Evolutionary conservation across 2,329 filamentous ascomycete genomes (phyloP).

Genomic region (Xylaria sp.): DNA sequence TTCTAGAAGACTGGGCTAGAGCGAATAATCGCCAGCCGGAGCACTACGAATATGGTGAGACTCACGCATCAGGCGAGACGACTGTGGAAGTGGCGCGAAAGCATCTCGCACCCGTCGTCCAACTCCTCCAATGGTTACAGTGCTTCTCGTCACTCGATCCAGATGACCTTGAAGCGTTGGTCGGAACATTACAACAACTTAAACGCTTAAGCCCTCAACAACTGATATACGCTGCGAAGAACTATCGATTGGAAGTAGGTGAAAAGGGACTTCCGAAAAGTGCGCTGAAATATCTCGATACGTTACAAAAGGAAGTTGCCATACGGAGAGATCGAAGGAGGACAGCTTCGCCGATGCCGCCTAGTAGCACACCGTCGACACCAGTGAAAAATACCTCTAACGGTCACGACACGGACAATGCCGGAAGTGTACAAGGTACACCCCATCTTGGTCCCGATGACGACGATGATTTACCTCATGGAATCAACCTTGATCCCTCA

Average conservation of each 20-base stretch:
- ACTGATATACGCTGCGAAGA: constrained; percentile 86
- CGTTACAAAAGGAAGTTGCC: constrained; percentile 76
- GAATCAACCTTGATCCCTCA: constrained; percentile 84
- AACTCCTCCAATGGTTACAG: constrained; percentile 95
- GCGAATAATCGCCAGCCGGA: constrained; percentile 92
- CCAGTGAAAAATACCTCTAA: constrained; percentile 46
- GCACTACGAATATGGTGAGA: constrained; percentile 92
- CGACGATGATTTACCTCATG: constrained; percentile 72
- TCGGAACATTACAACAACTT: constrained; percentile 87
- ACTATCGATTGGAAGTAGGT: constrained; percentile 93
- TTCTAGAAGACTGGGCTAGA: constrained; percentile 93
- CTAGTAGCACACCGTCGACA: constrained; percentile 44
- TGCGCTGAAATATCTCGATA: constrained; percentile 82
- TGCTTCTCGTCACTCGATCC: constrained; percentile 89
- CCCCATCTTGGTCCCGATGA: constrained; percentile 57
- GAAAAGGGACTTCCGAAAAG: constrained; percentile 90
- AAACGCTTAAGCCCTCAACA: constrained; percentile 85
- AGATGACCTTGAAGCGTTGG: constrained; percentile 86
- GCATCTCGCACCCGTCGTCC: constrained; percentile 88
- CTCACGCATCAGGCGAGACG: constrained; percentile 81
- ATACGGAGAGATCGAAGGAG: constrained; percentile 62
- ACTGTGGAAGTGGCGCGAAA: constrained; percentile 83
- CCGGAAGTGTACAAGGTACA: constrained; percentile 50
- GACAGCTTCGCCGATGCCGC: constrained; percentile 49
- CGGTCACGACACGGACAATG: constrained; percentile 51